Base-by-base conservation (phyloP, 2,329 filamentous ascomycete genomes). In the Beauveria scarabaeidicola region DNA sequence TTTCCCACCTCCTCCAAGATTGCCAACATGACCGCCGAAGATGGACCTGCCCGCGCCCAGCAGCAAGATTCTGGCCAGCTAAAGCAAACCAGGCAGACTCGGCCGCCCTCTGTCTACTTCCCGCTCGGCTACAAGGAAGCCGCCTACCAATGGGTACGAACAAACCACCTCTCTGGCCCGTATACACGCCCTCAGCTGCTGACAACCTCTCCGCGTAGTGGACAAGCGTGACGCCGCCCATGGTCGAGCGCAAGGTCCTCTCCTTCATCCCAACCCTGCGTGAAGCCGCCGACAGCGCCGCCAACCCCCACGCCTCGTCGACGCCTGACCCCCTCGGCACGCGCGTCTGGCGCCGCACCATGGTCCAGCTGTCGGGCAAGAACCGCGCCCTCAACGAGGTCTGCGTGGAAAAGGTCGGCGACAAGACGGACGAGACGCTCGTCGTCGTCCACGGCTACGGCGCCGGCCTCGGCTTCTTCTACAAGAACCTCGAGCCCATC, bases 401-500 rank as follows among this genome's bases (percentile, higher is more conserved):
- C 72, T 91, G 89, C 1, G 84, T 99, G 2, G 90, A 96, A 75
- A 82, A 92, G 53, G 76, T 91, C 1, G 90, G 86, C 40, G 92
- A 97, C 69, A 74, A 86, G 5, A 83, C 85, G 0, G 87, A 95
- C 51, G 87, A 97, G 69, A 94, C 90, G 47, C 79, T 99, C 17
- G 93, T 99, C 48, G 96, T 99, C 84, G 78, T 99, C 5, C 94
- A 99, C 70, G 94, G 94, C 62, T 99, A 99, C 72, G 94, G 94
- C 51, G 94, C 94, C 2, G 94, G 94, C 0, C 81, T 99, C 0
- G 94, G 93, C 23, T 97, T 99, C 75, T 99, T 96, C 79, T 99
- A 97, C 80, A 93, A 94, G 75, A 99, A 99, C 71, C 96, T 96
- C 62, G 94, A 99, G 73, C 85, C 87, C 6, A 76, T 99, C 38